Conservation (phyloP, 2,329 filamentous ascomycete species). For the Aureobasidium pullulans region DNA sequence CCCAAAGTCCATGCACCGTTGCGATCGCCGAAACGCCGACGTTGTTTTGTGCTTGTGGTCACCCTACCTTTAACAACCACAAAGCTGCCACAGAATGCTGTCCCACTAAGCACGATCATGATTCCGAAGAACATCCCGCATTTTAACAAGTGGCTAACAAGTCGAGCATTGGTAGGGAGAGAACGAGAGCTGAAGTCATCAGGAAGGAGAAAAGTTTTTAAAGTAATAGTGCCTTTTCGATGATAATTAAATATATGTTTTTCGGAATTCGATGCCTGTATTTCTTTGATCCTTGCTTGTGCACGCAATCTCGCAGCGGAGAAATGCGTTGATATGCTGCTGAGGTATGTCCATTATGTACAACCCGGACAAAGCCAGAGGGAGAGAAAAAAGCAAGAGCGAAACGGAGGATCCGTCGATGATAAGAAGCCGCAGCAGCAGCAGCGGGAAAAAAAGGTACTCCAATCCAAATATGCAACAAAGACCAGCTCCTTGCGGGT, state of each 20-base stretch:
- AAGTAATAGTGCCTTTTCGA: too few species aligned
- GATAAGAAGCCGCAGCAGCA: background rate
- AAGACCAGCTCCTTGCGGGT: constrained; percentile 3
- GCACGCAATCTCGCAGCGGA: background rate
- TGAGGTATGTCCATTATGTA: background rate
- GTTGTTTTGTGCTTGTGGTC: background rate
- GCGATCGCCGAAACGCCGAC: background rate
- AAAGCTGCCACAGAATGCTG: too few species aligned
- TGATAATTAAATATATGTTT: background rate
- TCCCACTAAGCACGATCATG: too few species aligned
- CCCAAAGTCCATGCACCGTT: background rate
- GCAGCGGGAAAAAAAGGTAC: background rate
- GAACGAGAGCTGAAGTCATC: too few species aligned
- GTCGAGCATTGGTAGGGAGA: too few species aligned
- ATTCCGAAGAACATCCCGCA: too few species aligned
- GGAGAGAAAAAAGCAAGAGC: background rate
- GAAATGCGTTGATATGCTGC: background rate
- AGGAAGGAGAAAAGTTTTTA: too few species aligned
- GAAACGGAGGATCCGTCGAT: background rate
- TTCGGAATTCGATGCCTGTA: background rate
- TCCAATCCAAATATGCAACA: constrained; percentile 8
- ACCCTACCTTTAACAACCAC: background rate
- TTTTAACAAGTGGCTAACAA: too few species aligned
- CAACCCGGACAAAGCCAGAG: background rate
- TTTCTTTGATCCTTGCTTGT: background rate